Base-by-base conservation (phyloP, 495 filamentous ascomycete species). In the Penicillium nucicola region DNA sequence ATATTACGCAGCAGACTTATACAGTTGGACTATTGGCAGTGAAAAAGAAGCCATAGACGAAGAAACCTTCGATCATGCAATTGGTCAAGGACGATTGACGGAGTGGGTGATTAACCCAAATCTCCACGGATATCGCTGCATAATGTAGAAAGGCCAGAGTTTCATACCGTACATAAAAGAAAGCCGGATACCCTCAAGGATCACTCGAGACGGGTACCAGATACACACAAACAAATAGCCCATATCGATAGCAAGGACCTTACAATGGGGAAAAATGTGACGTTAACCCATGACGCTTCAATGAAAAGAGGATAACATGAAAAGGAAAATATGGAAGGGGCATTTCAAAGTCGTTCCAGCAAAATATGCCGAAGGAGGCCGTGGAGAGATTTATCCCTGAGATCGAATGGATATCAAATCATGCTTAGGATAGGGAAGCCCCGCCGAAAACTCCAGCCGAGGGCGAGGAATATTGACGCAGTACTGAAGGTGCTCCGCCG, bases 391-490 rank as follows among this genome's bases (percentile, higher is more conserved):
- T 39, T 5, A 23, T 22, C 19, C 32, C 2, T 28, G 38, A 14
- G 34, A 15, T 23, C 23, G 17, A 32, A 15, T 42, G 28, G 38
- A 20, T 39, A 38, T 30, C 7, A 48, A 33, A 31, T 52, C 43
- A 51, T 49, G 23, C 13, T 35, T 34, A 36, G 25, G 23, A 47
- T 48, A 52, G 52, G 22, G 56, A 57, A 34, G 48, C 45, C 43
- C 53, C 52, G 34, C 58, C 63, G 53, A 67, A 75, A 47, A 74
- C 62, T 39, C 70, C 65, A 41, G 68, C 62, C 22, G 65, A 59
- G 42, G 72, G 69, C 37, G 73, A 72, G 52, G 63, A 60, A 46
- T 64, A 71, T 48, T 74, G 70, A 22, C 71, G 69, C 30, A 72
- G 60, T 25, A 65, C 67, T n/a, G 72, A 68, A 3, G 64, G 56